Evolutionary conservation across 805 yeast species (phyloP).

Genomic region (Saccharomycopsis oosterbeekiorum): DNA sequence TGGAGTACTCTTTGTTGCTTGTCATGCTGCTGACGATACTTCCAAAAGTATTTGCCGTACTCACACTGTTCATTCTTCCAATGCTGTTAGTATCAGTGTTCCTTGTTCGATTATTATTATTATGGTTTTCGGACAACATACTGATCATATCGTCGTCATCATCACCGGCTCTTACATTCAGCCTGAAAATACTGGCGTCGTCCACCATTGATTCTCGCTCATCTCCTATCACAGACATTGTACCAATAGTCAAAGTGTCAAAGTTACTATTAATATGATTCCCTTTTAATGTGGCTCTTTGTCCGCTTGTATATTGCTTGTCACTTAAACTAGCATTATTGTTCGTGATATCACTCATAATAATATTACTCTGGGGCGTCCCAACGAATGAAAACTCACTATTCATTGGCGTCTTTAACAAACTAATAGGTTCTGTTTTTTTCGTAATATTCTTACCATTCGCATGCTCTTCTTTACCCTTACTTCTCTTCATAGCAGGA

Average conservation of each 20-base stretch:
- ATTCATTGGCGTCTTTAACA: neutral
- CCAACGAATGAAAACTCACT: neutral
- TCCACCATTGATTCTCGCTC: neutral
- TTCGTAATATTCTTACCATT: neutral
- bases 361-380: neutral
- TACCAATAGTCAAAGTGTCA: neutral
- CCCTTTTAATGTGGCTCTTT: neutral
- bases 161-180: neutral
- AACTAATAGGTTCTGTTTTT: neutral
- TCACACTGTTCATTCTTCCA: neutral
- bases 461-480: neutral
- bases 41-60: neutral
- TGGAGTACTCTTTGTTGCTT: neutral
- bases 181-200: neutral
- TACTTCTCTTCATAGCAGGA: conserved; percentile 25
- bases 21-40: neutral
- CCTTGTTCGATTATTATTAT: neutral
- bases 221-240: neutral
- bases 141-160: neutral
- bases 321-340: neutral
- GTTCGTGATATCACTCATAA: neutral
- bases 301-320: neutral
- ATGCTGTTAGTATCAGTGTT: neutral
- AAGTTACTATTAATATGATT: neutral
- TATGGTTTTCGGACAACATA: neutral